Evolutionary conservation across 2,329 filamentous ascomycete genomes (phyloP).

Genomic region (Leptodontidium sp.): DNA sequence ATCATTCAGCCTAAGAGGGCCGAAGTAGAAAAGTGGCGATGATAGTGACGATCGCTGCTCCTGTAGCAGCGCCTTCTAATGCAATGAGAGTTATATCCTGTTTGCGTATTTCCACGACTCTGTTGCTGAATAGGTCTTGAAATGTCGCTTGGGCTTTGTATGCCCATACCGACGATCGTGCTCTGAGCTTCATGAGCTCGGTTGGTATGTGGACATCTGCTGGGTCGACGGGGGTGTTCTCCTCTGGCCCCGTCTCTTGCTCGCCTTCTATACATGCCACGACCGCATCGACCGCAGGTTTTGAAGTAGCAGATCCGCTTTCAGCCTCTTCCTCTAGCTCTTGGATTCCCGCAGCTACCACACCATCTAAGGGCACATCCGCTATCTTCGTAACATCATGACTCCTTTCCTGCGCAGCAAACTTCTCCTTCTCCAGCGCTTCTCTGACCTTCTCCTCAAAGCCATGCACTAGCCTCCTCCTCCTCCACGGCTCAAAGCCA

Average conservation of each 20-base stretch:
- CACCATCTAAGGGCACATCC: slow-evolving; percentile 36
- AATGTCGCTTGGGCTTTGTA: slow-evolving; percentile 51
- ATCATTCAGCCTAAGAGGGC: slow-evolving; percentile 36
- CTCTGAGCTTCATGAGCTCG: slow-evolving; percentile 29
- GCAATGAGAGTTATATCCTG: slow-evolving; percentile 75
- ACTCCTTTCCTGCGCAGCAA: slow-evolving; percentile 27
- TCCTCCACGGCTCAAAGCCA: slow-evolving; percentile 91
- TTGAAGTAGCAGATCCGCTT: slow-evolving; percentile 14
- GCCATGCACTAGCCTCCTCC: slow-evolving; percentile 80
- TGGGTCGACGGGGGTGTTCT: slow-evolving; percentile 35
- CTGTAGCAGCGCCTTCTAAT: slow-evolving; percentile 71
- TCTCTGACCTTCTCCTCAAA: slow-evolving; percentile 80
- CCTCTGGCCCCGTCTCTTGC: slow-evolving; percentile 25
- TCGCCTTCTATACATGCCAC: slow-evolving; percentile 36
- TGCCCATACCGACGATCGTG: slow-evolving; percentile 52
- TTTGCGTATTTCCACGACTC: slow-evolving; percentile 69
- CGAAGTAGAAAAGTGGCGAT: slow-evolving; percentile 44
- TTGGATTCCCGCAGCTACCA: slow-evolving; percentile 37
- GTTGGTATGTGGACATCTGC: slow-evolving; percentile 37
- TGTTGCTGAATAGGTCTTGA: slow-evolving; percentile 71
- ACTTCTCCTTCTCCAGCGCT: slow-evolving; percentile 58
- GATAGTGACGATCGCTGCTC: slow-evolving; percentile 65
- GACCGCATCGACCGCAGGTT: slow-evolving; percentile 39
- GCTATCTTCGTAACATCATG: slow-evolving; percentile 18
- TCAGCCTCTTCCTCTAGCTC: slow-evolving; percentile 37